A percentile compares a stretch with the other conserved stretches of the same genome.
phyloP scores from a whole-genome alignment of 2,329 filamentous ascomycete species.

The Emydomyces testavorans region DNA sequence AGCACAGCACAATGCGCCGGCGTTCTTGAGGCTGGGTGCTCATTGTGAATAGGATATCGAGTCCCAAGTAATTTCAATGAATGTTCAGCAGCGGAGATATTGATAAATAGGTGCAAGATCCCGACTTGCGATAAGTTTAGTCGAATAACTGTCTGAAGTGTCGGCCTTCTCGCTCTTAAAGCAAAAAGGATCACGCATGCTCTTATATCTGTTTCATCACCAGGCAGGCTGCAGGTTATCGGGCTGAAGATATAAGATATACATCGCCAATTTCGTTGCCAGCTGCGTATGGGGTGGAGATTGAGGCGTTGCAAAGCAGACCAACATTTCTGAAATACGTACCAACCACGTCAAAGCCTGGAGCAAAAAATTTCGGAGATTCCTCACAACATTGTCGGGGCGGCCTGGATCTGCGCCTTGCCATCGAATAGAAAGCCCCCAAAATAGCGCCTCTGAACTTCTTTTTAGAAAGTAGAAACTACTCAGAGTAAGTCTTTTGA shows the following conservation, averaged over 20 bases:
- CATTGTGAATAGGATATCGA: background rate
- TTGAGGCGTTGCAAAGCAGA: background rate
- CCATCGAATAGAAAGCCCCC: background rate
- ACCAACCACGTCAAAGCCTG: background rate
- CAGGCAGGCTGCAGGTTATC: too few species aligned
- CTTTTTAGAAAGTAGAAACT: background rate
- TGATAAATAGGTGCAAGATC: too few species aligned
- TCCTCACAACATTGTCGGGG: background rate
- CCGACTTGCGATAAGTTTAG: too few species aligned
- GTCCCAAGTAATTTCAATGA: background rate
- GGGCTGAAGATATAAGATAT: too few species aligned
- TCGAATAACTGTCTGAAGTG: too few species aligned
- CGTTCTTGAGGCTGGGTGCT: background rate
- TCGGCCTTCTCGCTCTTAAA: too few species aligned
- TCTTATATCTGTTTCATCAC: too few species aligned
- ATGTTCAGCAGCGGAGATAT: background rate
- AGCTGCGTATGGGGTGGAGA: too few species aligned
- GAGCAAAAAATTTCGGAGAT: background rate
- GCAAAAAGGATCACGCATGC: too few species aligned
- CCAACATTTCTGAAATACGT: background rate
- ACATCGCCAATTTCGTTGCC: too few species aligned
- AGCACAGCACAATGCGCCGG: conserved; percentile 18
- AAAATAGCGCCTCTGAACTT: background rate
- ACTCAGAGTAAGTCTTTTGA: too few species aligned
- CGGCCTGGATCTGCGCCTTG: conserved; percentile 4